Evolutionary conservation across 768 basidiomycete species (phyloP).

Genomic region (Astraeus odoratus): DNA sequence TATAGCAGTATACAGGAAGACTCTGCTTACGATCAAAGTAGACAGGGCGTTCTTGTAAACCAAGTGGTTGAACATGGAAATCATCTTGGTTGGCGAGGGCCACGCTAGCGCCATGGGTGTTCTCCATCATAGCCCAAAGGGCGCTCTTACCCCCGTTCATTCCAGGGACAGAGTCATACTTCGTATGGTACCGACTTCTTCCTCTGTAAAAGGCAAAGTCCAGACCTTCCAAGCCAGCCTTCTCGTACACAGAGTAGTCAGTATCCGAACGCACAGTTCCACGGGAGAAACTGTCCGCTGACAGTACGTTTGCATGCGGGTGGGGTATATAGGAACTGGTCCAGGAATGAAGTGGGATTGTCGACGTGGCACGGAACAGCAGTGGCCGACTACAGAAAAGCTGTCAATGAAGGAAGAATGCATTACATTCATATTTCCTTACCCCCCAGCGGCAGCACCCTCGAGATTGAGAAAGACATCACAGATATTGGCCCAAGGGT

Average conservation of each 20-base stretch:
- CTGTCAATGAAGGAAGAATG: conserved; percentile 1
- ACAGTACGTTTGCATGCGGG: conserved; percentile 68
- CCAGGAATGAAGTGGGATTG: conserved; percentile 50
- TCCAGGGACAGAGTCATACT: conserved; percentile 58
- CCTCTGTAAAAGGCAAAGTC: conserved; percentile 77
- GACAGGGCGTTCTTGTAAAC: conserved; percentile 31
- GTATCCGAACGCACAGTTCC: conserved; percentile 64
- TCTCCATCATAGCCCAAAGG: conserved; percentile 79
- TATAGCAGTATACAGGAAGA: background rate
- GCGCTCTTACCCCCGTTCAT: conserved; percentile 46
- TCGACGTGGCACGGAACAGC: conserved; percentile 66
- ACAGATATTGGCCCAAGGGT: conserved; percentile 65
- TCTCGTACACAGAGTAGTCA: conserved; percentile 64
- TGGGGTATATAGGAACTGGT: conserved; percentile 39
- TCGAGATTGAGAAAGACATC: conserved; percentile 76
- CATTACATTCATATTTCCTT: conserved; percentile 19
- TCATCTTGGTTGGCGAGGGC: conserved; percentile 44
- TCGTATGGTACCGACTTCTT: conserved; percentile 72
- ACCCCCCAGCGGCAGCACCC: conserved; percentile 77
- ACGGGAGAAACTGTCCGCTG: conserved; percentile 60
- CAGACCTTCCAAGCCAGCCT: conserved; percentile 55
- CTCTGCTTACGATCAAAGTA: conserved; percentile 66
- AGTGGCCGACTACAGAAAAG: conserved; percentile 53
- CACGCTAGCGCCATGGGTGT: conserved; percentile 46
- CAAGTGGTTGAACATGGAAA: conserved; percentile 18